Evolutionary conservation across 768 basidiomycete genomes (phyloP), one percentile per base, ranked within the genome.

Genomic region (Kwoniella sp.): DNA sequence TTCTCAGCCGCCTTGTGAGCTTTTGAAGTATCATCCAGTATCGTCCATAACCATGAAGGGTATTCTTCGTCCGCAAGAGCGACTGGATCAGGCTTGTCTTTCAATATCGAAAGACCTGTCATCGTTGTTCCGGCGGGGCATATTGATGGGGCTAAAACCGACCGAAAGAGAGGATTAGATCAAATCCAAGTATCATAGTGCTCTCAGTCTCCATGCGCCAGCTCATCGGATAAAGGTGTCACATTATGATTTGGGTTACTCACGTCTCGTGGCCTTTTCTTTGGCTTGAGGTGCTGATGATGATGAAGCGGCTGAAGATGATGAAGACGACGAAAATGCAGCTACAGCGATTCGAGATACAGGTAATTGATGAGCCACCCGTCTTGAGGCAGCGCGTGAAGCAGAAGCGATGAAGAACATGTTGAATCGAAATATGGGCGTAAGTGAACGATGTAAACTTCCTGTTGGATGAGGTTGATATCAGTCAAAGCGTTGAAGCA

Each of bases 11-110:
- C 33, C 47, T 62, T 62, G 33, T 62, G 60, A 4, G 60, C 60
- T 19, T 62, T 62, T 21, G 53, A 61, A 4, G 64, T 60, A 30
- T 68, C 63, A 22, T 86, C 79, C 21, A 90, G 80, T 40, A 92
- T 74, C 15, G 84, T 87, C 93, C 93, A 96, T 44, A 96, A 78
- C 93, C 93, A 96, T 7, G 85, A 78, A 2, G 93, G 93, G 77
- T 96, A 95, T 69, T 88, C 86, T 48, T 90, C 88, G 78, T 96
- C 93, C 0, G 89, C 82, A 12, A 84, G 80, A 1, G 93, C 90
- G 24, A 90, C 77, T 0, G 94, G 86, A 6, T 90, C 87, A 0
- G 85, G 81, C 73, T 93, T 89, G 56, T 85, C 88, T 79, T 95
- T 95, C 57, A 92, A 83, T 72, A 90, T 92, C 71, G 89, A 88